Evolutionary conservation across 2,329 filamentous ascomycete species (phyloP).

Genomic region (Tothia fuscella): DNA sequence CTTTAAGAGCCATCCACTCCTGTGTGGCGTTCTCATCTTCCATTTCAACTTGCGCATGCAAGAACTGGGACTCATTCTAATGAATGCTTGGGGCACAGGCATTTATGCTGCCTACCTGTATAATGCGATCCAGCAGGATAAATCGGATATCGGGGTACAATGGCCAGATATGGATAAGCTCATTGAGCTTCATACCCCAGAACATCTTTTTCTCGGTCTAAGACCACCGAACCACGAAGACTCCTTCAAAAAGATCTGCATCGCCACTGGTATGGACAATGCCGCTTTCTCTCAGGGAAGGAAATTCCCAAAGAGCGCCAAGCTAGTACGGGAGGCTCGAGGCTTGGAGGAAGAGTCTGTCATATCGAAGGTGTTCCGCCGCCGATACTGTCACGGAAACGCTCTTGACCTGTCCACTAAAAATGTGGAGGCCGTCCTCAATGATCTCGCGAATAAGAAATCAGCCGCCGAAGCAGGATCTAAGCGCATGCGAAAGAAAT

Average conservation of each 20-base stretch:
- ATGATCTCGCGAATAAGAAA: neutral
- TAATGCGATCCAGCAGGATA: conserved; percentile 4
- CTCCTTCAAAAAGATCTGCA: neutral
- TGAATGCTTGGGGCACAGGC: neutral
- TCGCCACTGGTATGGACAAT: neutral
- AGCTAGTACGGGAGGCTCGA: neutral
- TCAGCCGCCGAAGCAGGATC: neutral
- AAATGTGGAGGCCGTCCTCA: neutral
- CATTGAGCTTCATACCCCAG: neutral
- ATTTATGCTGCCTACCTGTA: conserved; percentile 1
- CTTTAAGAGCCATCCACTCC: neutral
- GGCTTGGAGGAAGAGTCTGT: neutral
- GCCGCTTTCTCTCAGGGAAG: neutral
- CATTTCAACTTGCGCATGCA: neutral
- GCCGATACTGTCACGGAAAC: neutral
- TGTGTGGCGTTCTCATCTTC: conserved; percentile 4
- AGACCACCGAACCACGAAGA: neutral
- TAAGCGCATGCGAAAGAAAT: neutral
- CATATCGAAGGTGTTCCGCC: neutral
- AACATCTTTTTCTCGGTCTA: neutral
- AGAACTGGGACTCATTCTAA: neutral
- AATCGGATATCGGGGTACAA: neutral
- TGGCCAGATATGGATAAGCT: conserved; percentile 2
- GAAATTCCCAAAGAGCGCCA: neutral
- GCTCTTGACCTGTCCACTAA: neutral